Evolutionary conservation across 257 asterid species (phyloP).

Genomic region (Lantana camara): DNA sequence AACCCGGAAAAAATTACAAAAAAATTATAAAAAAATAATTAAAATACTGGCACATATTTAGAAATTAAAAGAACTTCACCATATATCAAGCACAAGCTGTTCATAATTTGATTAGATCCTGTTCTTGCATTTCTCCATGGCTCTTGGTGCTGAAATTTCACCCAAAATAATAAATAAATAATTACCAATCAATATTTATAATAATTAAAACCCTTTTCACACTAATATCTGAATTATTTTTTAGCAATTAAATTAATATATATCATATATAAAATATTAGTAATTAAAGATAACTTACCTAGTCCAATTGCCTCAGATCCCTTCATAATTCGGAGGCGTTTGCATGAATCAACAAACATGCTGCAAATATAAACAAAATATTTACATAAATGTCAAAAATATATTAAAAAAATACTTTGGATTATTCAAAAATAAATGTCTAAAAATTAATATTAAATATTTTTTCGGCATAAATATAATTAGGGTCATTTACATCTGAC

Average conservation of each 20-base stretch:
- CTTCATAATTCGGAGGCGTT: slow-evolving; percentile 60
- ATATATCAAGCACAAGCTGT: slow-evolving; percentile 24
- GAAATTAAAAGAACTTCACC: slow-evolving; percentile 7
- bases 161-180: background rate
- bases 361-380: slow-evolving; percentile 36
- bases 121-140: slow-evolving; percentile 89
- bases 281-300: slow-evolving; percentile 27
- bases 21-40: slow-evolving; percentile 14
- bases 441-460: no score
- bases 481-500: no score
- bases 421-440: background rate
- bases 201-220: no score
- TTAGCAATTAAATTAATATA: background rate
- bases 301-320: slow-evolving; percentile 64
- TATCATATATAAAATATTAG: background rate
- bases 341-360: slow-evolving; percentile 63
- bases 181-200: background rate
- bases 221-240: background rate
- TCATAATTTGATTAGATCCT: slow-evolving; percentile 37
- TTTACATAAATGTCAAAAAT: background rate
- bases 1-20: background rate
- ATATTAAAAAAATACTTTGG: background rate
- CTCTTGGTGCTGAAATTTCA: slow-evolving; percentile 65
- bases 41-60: slow-evolving; percentile 26
- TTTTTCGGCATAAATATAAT: no score